Evolutionary conservation across 1,284 basidiomycete species (phyloP).

Genomic region (Melampsora occidentalis): DNA sequence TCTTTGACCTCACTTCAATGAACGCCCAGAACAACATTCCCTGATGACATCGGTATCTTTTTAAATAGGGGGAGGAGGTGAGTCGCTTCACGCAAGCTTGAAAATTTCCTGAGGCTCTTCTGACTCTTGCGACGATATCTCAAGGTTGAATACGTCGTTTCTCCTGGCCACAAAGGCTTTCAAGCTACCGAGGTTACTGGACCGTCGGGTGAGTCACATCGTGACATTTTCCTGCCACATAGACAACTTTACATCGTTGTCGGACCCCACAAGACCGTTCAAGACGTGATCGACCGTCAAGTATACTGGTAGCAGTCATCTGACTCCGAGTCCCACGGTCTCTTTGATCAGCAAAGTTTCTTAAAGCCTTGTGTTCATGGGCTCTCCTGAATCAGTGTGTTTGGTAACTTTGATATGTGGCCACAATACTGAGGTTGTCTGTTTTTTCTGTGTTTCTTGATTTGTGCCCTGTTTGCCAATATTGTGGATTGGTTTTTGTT

Average conservation of each 20-base stretch:
- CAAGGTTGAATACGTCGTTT: constrained; percentile 43
- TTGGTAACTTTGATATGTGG: background rate
- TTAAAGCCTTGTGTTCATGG: constrained; percentile 3
- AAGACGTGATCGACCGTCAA: too few species aligned
- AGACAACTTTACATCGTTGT: too few species aligned
- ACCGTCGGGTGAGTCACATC: constrained; percentile 31
- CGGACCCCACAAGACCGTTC: too few species aligned
- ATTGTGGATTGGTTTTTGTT: background rate
- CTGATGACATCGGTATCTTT: background rate
- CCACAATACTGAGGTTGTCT: constrained; percentile 2
- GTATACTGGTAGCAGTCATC: too few species aligned
- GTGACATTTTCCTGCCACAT: too few species aligned
- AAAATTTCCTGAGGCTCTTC: too few species aligned
- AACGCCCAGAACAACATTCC: background rate
- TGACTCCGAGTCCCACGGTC: too few species aligned
- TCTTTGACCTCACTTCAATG: background rate
- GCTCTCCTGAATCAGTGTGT: background rate
- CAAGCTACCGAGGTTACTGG: constrained; percentile 43
- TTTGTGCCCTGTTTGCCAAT: background rate
- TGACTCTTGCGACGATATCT: background rate
- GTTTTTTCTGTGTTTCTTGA: background rate
- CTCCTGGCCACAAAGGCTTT: constrained; percentile 43
- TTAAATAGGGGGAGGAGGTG: constrained; percentile 41
- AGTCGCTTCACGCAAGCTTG: background rate
- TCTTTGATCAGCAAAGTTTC: too few species aligned